Percentiles rank a stretch among this genome's conserved stretches.
Conservation (phyloP, 345 rosid species). For the Citrus medica region DNA sequence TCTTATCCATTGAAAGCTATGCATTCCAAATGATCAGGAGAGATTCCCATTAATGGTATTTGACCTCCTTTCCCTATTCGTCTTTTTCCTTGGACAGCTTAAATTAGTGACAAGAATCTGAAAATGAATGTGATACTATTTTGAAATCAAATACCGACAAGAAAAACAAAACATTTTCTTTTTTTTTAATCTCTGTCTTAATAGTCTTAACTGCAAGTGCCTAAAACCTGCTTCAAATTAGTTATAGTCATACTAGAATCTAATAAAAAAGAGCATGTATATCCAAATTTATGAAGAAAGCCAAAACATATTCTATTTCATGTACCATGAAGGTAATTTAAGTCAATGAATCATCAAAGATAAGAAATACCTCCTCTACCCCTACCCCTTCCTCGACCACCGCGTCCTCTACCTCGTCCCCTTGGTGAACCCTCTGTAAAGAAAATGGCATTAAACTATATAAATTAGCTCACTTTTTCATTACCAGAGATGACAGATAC, state of each 20-base stretch:
- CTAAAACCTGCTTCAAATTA: not conserved
- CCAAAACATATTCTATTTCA: not conserved
- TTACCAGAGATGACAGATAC: not conserved
- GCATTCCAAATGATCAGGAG: not conserved
- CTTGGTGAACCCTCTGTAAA: conserved; percentile 23
- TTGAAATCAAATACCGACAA: not conserved
- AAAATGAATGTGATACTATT: not conserved
- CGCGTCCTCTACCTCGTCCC: conserved; percentile 23
- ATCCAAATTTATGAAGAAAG: not conserved
- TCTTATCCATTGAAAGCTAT: not conserved
- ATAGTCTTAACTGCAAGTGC: not conserved
- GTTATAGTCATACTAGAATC: not conserved
- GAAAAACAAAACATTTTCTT: too few species aligned
- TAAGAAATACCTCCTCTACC: conserved; percentile 32
- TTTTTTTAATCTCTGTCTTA: not conserved
- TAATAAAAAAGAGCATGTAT: too few species aligned
- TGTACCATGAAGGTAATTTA: not conserved
- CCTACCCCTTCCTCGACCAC: conserved; percentile 36
- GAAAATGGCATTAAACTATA: not conserved
- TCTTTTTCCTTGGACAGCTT: not conserved
- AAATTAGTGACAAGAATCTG: not conserved
- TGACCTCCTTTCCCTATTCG: not conserved
- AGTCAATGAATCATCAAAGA: not conserved
- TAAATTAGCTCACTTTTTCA: not conserved
- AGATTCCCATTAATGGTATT: not conserved